A percentile compares a stretch with the other conserved stretches of the same genome.
Conservation (phyloP, 2,329 filamentous ascomycete genomes). For the Cercospora nicotianae region DNA sequence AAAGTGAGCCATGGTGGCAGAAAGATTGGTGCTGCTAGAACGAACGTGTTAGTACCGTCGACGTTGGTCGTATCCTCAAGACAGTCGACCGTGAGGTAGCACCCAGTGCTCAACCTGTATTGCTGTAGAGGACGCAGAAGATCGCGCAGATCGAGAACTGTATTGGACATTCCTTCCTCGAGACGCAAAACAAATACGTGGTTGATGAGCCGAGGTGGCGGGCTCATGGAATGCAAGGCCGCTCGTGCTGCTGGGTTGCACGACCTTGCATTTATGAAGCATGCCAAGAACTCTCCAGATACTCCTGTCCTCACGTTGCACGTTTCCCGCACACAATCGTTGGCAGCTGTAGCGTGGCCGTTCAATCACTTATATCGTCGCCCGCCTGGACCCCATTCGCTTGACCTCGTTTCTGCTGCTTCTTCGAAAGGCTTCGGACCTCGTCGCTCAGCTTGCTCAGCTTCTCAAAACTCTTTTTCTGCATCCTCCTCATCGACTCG, state of each 20-base stretch:
- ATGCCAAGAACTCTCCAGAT: slow-evolving; percentile 18
- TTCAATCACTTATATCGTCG: slow-evolving; percentile 19
- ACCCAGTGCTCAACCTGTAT: slow-evolving; percentile 24
- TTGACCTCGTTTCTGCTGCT: slow-evolving; percentile 32
- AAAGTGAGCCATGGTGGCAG: slow-evolving; percentile 26
- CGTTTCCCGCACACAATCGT: not conserved
- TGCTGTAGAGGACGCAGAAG: slow-evolving; percentile 5
- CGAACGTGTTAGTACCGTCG: slow-evolving; percentile 4
- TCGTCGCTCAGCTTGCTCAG: slow-evolving; percentile 47
- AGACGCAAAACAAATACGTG: slow-evolving; percentile 37
- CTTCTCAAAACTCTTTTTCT: slow-evolving; percentile 48
- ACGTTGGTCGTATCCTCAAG: slow-evolving; percentile 9
- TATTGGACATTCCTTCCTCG: slow-evolving; percentile 31
- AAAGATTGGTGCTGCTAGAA: slow-evolving; percentile 5
- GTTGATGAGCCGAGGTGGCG: slow-evolving; percentile 24
- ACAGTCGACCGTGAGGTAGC: slow-evolving; percentile 19
- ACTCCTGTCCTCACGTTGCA: not conserved
- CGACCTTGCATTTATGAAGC: slow-evolving; percentile 22
- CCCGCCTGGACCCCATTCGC: slow-evolving; percentile 14
- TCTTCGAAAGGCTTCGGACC: slow-evolving; percentile 39
- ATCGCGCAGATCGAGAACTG: slow-evolving; percentile 1
- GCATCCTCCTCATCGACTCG: slow-evolving; percentile 47
- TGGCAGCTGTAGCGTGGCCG: not conserved
- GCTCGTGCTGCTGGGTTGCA: slow-evolving; percentile 15
- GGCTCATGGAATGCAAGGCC: slow-evolving; percentile 31